Evolutionary conservation across 352 stramenopile species (phyloP).

Genomic region (Aphanomyces astaci): DNA sequence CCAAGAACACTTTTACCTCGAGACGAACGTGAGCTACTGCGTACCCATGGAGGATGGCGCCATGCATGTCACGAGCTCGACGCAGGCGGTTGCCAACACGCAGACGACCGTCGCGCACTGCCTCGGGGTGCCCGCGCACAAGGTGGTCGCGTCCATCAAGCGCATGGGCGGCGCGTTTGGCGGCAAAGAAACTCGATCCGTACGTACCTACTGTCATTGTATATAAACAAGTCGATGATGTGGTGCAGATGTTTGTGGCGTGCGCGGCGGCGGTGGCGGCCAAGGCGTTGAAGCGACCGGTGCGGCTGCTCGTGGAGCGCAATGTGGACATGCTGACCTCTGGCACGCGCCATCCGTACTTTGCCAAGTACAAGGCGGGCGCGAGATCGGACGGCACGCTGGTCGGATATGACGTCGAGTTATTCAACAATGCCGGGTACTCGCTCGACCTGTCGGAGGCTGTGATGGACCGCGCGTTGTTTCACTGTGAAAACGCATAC

Average conservation of each 20-base stretch:
- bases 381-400: slow-evolving; percentile 79
- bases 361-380: slow-evolving; percentile 90
- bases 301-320: slow-evolving; percentile 87
- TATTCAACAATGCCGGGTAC: slow-evolving; percentile 94
- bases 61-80: slow-evolving; percentile 91
- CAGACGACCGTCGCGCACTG: slow-evolving; percentile 87
- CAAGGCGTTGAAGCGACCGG: slow-evolving; percentile 78
- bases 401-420: slow-evolving; percentile 81
- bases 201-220: slow-evolving; percentile 20
- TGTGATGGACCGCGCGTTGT: slow-evolving; percentile 93
- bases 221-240: slow-evolving; percentile 6
- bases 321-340: slow-evolving; percentile 95
- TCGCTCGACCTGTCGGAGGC: slow-evolving; percentile 91
- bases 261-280: slow-evolving; percentile 87
- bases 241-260: slow-evolving; percentile 62
- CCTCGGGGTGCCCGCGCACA: slow-evolving; percentile 82
- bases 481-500: slow-evolving; percentile 94
- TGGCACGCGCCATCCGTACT: slow-evolving; percentile 89
- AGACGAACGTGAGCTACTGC: slow-evolving; percentile 82
- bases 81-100: slow-evolving; percentile 90
- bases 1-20: slow-evolving; percentile 96
- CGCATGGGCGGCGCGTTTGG: slow-evolving; percentile 95
- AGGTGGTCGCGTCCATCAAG: slow-evolving; percentile 90
- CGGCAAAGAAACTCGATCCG: slow-evolving; percentile 91
- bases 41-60: slow-evolving; percentile 74